phyloP scores from a whole-genome alignment of 441 rosid species.

The Erodium texanum region DNA sequence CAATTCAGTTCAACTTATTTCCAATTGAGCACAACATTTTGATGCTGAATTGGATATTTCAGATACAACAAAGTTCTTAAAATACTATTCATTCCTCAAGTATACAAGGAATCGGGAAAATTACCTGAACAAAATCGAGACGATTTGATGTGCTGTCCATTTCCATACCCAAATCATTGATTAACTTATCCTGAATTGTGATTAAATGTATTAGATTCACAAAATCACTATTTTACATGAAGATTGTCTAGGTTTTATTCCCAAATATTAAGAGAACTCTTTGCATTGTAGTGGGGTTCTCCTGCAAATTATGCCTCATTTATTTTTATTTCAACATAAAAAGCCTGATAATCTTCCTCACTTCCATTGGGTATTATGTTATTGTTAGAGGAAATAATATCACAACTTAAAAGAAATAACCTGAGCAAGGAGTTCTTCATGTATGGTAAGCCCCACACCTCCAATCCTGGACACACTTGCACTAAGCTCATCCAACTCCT shows the following conservation, averaged over 20 bases:
- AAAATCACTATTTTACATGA: not conserved
- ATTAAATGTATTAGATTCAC: not conserved
- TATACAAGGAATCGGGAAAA: not conserved
- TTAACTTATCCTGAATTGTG: constrained; percentile 63
- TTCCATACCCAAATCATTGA: constrained; percentile 71
- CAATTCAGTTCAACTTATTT: not conserved
- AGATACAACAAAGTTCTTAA: not conserved
- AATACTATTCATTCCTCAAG: not conserved
- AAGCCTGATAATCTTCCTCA: not conserved
- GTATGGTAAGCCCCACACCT: constrained; percentile 93
- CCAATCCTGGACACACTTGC: constrained; percentile 90
- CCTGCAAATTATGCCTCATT: not conserved
- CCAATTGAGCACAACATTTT: not conserved
- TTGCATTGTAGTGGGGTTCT: not conserved
- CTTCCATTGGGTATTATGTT: not conserved
- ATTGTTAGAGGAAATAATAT: not conserved
- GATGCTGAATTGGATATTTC: not conserved
- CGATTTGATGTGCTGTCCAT: constrained; percentile 94
- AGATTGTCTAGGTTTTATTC: not conserved
- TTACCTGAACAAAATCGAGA: constrained; percentile 96
- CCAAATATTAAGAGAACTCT: not conserved
- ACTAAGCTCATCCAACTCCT: constrained; percentile 94
- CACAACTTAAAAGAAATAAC: constrained; percentile 28
- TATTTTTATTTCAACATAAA: not conserved
- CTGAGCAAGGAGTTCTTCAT: constrained; percentile 87